Base-by-base conservation (phyloP, 148 eudicot species). In the Nepenthes mirabilis region DNA sequence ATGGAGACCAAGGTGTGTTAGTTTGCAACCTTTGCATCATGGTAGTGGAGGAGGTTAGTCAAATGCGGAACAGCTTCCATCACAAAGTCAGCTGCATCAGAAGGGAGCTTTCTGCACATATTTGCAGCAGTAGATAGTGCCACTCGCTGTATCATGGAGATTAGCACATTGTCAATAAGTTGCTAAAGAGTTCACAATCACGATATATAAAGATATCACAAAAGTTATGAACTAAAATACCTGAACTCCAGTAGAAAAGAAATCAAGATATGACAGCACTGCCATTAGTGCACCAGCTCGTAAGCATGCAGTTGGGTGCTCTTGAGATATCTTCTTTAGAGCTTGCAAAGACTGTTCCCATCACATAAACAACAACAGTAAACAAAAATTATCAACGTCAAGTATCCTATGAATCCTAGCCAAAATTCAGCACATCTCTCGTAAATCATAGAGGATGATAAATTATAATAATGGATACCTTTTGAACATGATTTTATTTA, bases 31-130 rank as follows among this genome's bases (percentile, higher is more conserved):
- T 94, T 94, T 33, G 99, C 83, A 78, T 94, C 99, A 63, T 84
- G 99, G 70, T 94, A 94, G 64, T 94, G 99, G 66, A 94, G 87
- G 55, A 94, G 95, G 70, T 94, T 94, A 10, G 95, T 94, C 65
- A 94, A 68, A 68, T 86, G 78, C 56, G 99, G 99, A 65, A 94
- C 97, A 66, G 99, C 97, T 78, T 94, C 99, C 99, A 94, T 89
- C 57, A 94, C 99, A 79, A 94, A 94, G 62, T 94, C 99, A 65
- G 97, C 79, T 23, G 97, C 99, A 89, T 94, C 99, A 3, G 99
- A 81, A 59, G 99, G 91, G 36, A 94, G 88, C 66, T 94, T 94
- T 77, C 86, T 94, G 74, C 99, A 94, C 87, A 94, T 94, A 75
- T 94, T 94, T 75, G 96, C 99, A 47, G 99, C 99, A 67, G 97